Conservation (phyloP, 2,329 filamentous ascomycete genomes). For the Ophiostoma novo-ulmi region DNA sequence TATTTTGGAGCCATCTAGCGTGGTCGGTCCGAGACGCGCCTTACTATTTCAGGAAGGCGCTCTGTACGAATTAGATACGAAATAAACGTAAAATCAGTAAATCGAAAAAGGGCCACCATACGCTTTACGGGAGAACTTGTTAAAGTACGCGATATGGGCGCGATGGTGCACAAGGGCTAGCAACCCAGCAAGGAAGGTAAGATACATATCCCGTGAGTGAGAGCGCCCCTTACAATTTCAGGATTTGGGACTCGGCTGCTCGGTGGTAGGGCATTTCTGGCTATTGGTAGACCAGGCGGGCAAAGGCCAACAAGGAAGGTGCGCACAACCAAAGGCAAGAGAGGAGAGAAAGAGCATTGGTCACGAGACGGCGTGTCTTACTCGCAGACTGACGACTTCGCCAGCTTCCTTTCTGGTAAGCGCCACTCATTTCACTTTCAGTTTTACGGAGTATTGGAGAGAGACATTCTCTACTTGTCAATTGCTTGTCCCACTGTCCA, state of each 20-base stretch:
- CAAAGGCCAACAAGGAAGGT: slow-evolving; percentile 4
- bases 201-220: background rate
- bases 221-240: no score
- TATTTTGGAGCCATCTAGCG: background rate
- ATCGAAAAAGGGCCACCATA: background rate
- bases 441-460: no score
- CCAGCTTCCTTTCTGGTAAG: slow-evolving; percentile 2
- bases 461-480: background rate
- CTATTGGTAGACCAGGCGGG: background rate
- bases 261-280: no score
- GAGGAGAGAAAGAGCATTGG: background rate
- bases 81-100: background rate
- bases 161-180: background rate
- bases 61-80: background rate
- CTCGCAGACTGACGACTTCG: background rate
- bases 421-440: background rate
- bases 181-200: slow-evolving; percentile 5
- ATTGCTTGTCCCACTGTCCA: background rate
- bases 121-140: background rate
- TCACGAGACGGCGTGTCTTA: background rate
- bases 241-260: no score
- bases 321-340: background rate
- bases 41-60: slow-evolving; percentile 10
- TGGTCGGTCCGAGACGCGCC: slow-evolving; percentile 7
- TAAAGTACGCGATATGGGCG: background rate